phyloP scores from a whole-genome alignment of 2,329 filamentous ascomycete genomes.

The Ophiocordyceps camponoti-rufipedis region DNA sequence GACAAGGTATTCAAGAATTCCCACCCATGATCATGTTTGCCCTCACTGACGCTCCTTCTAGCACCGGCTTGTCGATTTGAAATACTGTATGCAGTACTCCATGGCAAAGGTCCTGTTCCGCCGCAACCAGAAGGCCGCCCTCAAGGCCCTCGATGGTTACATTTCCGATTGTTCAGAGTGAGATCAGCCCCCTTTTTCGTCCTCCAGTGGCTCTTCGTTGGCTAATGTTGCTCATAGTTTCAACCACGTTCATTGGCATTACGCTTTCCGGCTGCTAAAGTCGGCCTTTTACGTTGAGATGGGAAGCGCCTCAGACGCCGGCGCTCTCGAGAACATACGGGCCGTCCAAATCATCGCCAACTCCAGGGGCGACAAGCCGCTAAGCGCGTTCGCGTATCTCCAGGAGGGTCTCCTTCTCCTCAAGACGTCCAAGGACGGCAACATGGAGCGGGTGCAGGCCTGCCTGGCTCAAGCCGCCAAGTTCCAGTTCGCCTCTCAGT shows the following conservation, averaged over 20 bases:
- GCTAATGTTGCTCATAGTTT: conserved; percentile 19
- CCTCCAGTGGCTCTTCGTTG: neutral
- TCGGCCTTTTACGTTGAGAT: conserved; percentile 49
- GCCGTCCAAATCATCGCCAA: conserved; percentile 41
- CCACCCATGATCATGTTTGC: too few relatives aligned
- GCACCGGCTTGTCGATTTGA: conserved; percentile 38
- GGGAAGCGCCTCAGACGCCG: conserved; percentile 39
- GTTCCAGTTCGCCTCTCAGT: conserved; percentile 47
- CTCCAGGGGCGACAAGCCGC: conserved; percentile 39
- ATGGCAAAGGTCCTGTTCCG: conserved; percentile 53
- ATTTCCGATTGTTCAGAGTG: conserved; percentile 51
- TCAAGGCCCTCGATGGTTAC: conserved; percentile 52
- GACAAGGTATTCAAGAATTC: conserved; percentile 30
- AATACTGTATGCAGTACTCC: conserved; percentile 62
- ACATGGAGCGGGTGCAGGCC: conserved; percentile 50
- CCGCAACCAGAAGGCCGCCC: conserved; percentile 51
- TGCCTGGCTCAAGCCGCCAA: conserved; percentile 59
- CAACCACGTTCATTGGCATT: conserved; percentile 54
- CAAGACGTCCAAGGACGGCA: conserved; percentile 43
- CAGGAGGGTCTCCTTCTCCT: conserved; percentile 55
- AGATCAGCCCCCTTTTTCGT: conserved; percentile 6
- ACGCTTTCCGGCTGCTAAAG: conserved; percentile 59
- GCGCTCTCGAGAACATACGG: conserved; percentile 51
- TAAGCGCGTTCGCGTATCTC: conserved; percentile 46
- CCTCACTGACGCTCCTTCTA: conserved; percentile 5